Percentiles rank a stretch among this genome's conserved stretches.
Evolutionary conservation across 164 flowering plant genomes (phyloP).

Genomic region (Warburgia ugandensis): DNA sequence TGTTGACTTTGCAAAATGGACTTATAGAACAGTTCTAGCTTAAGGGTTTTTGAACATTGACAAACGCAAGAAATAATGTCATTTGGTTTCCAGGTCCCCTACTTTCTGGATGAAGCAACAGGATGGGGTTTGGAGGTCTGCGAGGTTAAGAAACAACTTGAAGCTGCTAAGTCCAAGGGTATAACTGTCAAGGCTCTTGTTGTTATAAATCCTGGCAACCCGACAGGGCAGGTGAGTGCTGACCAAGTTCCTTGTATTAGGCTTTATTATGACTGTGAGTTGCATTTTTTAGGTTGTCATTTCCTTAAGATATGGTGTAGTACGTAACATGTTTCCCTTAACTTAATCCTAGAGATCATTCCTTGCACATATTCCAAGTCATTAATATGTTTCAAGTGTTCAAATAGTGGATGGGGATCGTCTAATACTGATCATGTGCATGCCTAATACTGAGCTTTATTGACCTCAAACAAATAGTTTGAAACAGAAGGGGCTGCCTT

Average conservation of each 20-base stretch:
- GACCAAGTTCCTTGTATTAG: background rate
- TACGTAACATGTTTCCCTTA: no score
- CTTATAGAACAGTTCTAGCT: background rate
- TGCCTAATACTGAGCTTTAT: no score
- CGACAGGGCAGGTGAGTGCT: slow-evolving; percentile 86
- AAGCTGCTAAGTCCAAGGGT: slow-evolving; percentile 70
- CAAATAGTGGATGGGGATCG: background rate
- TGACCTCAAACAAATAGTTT: no score
- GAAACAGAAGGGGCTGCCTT: no score
- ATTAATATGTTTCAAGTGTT: no score
- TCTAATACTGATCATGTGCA: background rate
- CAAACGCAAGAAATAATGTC: background rate
- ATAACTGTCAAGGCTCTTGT: slow-evolving; percentile 79
- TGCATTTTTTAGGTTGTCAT: no score
- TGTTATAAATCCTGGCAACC: slow-evolving; percentile 98
- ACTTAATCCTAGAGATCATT: no score
- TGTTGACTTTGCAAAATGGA: background rate
- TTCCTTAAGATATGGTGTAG: no score
- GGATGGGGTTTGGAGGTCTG: slow-evolving; percentile 95
- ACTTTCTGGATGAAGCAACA: slow-evolving; percentile 84
- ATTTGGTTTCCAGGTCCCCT: slow-evolving; percentile 64
- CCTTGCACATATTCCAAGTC: no score
- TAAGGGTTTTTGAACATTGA: background rate
- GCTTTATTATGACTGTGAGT: no score
- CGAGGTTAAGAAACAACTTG: slow-evolving; percentile 77